phyloP scores from a whole-genome alignment of 257 asterid species.

The Fraxinus pennsylvanica region DNA sequence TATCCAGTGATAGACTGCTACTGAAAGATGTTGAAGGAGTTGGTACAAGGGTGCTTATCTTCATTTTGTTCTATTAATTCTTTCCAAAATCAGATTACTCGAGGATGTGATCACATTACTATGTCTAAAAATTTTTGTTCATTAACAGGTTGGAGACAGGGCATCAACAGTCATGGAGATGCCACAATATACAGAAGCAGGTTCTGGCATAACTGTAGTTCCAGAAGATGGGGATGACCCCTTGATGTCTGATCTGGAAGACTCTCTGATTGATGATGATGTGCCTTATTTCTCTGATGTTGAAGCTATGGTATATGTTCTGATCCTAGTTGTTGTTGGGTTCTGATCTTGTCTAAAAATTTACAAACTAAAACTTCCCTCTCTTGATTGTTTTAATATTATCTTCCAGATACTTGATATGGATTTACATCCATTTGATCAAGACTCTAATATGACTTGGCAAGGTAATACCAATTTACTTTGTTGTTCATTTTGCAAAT shows the following conservation, averaged over 20 bases:
- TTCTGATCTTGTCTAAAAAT: constrained; percentile 15
- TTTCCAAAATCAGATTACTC: constrained; percentile 16
- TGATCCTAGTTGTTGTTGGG: constrained; percentile 22
- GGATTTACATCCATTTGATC: constrained; percentile 86
- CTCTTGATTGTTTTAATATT: constrained; percentile 26
- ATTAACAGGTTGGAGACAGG: constrained; percentile 50
- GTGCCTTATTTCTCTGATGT: constrained; percentile 92
- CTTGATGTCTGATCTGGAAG: constrained; percentile 61
- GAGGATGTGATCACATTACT: constrained; percentile 24
- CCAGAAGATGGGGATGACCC: constrained; percentile 45
- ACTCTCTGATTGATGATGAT: constrained; percentile 70
- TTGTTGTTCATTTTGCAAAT: constrained; percentile 9
- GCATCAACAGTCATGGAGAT: constrained; percentile 35
- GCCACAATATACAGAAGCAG: constrained; percentile 44
- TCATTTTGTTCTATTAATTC: neutral
- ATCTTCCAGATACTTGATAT: constrained; percentile 79
- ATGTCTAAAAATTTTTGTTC: constrained; percentile 27
- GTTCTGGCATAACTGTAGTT: constrained; percentile 37
- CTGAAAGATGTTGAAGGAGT: constrained; percentile 50
- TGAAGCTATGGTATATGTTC: constrained; percentile 84
- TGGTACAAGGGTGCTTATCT: constrained; percentile 41
- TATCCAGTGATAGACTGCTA: constrained; percentile 34
- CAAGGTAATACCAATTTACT: constrained; percentile 49
- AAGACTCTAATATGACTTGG: constrained; percentile 42
- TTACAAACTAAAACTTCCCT: neutral